A percentile compares a stretch with the other conserved stretches of the same genome.
These are phyloP conservation scores for Mucor ambiguus DNA, from an alignment of 371 early-diverging fungal genomes.

Conservation along the genomic window DNA sequence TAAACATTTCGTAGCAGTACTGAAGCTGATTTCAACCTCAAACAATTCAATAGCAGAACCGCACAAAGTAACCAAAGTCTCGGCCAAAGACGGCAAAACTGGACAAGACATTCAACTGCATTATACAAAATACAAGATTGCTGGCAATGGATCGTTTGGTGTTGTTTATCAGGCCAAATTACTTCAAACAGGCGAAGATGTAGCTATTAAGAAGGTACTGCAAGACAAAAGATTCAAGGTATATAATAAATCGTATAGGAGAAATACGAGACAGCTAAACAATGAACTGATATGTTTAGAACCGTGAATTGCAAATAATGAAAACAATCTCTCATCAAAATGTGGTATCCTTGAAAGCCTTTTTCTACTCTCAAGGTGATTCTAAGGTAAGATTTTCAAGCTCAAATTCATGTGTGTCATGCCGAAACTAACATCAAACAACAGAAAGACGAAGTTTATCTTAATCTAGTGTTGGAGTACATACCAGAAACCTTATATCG, in stretches of 20 bases:
- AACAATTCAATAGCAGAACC: background rate
- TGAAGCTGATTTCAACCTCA: background rate
- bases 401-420: background rate
- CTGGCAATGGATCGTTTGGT: conserved; percentile 97
- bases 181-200: conserved; percentile 76
- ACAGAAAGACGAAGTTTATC: conserved; percentile 76
- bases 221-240: conserved; percentile 98
- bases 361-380: conserved; percentile 76
- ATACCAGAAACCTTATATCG: conserved; percentile 88
- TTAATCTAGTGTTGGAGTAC: conserved; percentile 84
- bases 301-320: conserved; percentile 91
- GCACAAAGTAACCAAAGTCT: conserved; percentile 25
- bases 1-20: background rate
- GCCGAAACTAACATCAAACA: background rate
- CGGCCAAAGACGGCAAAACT: conserved; percentile 84
- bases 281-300: conserved; percentile 40
- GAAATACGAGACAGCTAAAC: background rate
- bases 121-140: conserved; percentile 88
- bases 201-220: conserved; percentile 95
- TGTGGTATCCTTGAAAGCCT: conserved; percentile 73
- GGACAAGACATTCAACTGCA: conserved; percentile 84
- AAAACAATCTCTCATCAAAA: conserved; percentile 78
- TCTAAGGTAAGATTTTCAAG: conserved; percentile 27
- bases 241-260: conserved; percentile 9
- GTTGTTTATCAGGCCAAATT: conserved; percentile 95